Conservation (phyloP, 306 rosid species). For the Cicer chorassanicum region DNA sequence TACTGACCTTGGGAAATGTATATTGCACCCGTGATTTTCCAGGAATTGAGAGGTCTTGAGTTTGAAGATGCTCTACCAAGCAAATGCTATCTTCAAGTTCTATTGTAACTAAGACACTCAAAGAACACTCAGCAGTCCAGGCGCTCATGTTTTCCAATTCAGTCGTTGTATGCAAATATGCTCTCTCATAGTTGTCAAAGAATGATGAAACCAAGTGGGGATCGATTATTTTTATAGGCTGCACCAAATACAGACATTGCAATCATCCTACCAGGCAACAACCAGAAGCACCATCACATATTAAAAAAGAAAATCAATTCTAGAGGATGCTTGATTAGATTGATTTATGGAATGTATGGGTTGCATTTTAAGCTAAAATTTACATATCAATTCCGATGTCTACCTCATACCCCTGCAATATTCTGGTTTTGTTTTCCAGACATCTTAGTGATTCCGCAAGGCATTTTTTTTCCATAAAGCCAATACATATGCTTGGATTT, state of each 20-base stretch:
- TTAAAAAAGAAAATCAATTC: conserved; percentile 13
- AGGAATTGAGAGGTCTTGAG: conserved; percentile 66
- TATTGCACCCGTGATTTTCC: conserved; percentile 67
- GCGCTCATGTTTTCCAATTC: conserved; percentile 85
- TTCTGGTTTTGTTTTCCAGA: conserved; percentile 30
- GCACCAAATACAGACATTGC: conserved; percentile 54
- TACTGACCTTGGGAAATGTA: conserved; percentile 83
- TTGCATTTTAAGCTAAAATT: conserved; percentile 36
- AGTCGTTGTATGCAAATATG: conserved; percentile 72
- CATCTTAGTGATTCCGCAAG: conserved; percentile 29
- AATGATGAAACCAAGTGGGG: conserved; percentile 94
- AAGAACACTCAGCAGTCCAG: conserved; percentile 75
- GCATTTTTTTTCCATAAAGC: conserved; percentile 12
- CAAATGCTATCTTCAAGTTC: conserved; percentile 71
- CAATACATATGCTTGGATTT: conserved; percentile 30
- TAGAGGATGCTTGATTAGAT: conserved; percentile 29
- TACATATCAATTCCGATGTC: conserved; percentile 21
- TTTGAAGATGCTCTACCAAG: conserved; percentile 79
- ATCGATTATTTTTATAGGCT: conserved; percentile 91
- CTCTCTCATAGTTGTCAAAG: conserved; percentile 76
- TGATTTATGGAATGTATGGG: conserved; percentile 23
- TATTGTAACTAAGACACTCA: conserved; percentile 75
- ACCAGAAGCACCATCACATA: conserved; percentile 39
- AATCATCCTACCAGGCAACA: conserved; percentile 43
- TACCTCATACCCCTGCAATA: conserved; percentile 24